Evolutionary conservation across 169 alveolate species (phyloP).

Genomic region (Plasmodium chabaudi): DNA sequence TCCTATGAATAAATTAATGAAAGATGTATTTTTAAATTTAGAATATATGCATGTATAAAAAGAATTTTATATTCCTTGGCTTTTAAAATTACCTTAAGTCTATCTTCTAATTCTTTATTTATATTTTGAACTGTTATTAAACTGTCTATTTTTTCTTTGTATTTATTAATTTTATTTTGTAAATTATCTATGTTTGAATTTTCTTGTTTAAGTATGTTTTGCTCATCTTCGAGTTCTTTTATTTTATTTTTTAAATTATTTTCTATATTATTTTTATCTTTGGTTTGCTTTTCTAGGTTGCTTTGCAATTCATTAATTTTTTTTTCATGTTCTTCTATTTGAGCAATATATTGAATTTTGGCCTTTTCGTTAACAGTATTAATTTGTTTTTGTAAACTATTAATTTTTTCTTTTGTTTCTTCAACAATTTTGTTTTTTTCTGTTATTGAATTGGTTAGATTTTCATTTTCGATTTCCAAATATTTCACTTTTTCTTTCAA

Average conservation of each 20-base stretch:
- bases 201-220: constrained; percentile 68
- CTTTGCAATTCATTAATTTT: constrained; percentile 62
- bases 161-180: constrained; percentile 72
- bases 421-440: constrained; percentile 53
- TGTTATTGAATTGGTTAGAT: constrained; percentile 35
- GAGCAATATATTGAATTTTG: constrained; percentile 49
- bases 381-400: constrained; percentile 54
- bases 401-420: constrained; percentile 41
- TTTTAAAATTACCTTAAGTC: constrained; percentile 48
- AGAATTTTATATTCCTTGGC: neutral
- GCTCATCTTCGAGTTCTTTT: constrained; percentile 74
- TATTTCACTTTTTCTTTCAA: constrained; percentile 60
- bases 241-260: constrained; percentile 65
- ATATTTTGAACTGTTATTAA: constrained; percentile 65
- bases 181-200: constrained; percentile 50
- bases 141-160: constrained; percentile 64
- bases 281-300: constrained; percentile 59
- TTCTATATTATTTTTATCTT: constrained; percentile 36
- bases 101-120: constrained; percentile 72
- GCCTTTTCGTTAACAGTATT: constrained; percentile 54
- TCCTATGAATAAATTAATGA: constrained; percentile 1
- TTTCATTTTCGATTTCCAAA: constrained; percentile 70
- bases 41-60: neutral
- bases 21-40: neutral
- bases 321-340: constrained; percentile 75